Percentiles rank a stretch among this genome's conserved stretches.
phyloP scores from a whole-genome alignment of 345 rosid species.

The Citropsis articulata region DNA sequence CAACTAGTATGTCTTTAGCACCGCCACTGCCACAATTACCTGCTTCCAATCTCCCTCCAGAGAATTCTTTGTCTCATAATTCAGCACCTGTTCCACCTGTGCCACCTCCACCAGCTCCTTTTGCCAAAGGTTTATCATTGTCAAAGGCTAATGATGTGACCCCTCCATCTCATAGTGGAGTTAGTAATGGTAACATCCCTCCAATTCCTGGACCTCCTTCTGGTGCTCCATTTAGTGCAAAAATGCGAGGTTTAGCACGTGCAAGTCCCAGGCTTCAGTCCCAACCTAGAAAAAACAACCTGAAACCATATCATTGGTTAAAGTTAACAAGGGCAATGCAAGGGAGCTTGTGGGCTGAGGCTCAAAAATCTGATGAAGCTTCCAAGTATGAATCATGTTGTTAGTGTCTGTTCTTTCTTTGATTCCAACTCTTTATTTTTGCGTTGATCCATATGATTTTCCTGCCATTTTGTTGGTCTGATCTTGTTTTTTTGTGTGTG shows the following conservation, averaged over 20 bases:
- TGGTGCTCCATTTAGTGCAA: slow-evolving; percentile 34
- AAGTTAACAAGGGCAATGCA: slow-evolving; percentile 83
- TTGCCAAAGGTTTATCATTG: slow-evolving; percentile 23
- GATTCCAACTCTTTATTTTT: slow-evolving; percentile 6
- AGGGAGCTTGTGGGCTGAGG: slow-evolving; percentile 89
- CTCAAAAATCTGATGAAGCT: slow-evolving; percentile 72
- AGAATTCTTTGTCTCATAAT: slow-evolving; percentile 16
- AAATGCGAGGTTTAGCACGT: slow-evolving; percentile 50
- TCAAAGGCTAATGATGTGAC: slow-evolving; percentile 22
- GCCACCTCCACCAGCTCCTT: slow-evolving; percentile 66
- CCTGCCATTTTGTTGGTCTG: slow-evolving; percentile 14
- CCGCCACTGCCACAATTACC: slow-evolving; percentile 29
- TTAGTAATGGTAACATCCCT: slow-evolving; percentile 50
- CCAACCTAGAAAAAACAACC: slow-evolving; percentile 60
- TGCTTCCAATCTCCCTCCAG: slow-evolving; percentile 19
- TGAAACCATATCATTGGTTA: slow-evolving; percentile 88
- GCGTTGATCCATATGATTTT: not conserved
- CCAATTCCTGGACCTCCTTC: slow-evolving; percentile 66
- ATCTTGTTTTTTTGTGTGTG: slow-evolving; percentile 16
- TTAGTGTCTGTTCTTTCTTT: not conserved
- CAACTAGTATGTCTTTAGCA: slow-evolving; percentile 20
- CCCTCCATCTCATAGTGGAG: slow-evolving; percentile 32
- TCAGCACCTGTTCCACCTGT: slow-evolving; percentile 35
- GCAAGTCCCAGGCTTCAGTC: slow-evolving; percentile 38
- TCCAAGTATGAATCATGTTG: slow-evolving; percentile 43